phyloP scores from a whole-genome alignment of 2,329 filamentous ascomycete genomes.

The Arthroderma sp. region DNA sequence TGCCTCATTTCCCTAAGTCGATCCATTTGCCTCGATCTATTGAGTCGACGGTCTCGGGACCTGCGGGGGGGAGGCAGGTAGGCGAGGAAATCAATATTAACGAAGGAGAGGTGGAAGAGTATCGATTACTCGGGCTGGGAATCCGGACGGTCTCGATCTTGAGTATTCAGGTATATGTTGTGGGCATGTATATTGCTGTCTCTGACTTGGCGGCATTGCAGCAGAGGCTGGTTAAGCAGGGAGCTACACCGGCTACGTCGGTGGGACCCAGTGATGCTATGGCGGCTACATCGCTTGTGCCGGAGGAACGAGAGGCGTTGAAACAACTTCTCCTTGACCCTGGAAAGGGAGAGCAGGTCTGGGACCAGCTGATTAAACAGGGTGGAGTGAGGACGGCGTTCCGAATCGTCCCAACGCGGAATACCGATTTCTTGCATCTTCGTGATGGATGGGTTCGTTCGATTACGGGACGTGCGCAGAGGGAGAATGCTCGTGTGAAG shows the following conservation, averaged over 20 bases:
- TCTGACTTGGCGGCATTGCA: conserved; percentile 72
- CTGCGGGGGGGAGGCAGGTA: conserved; percentile 22
- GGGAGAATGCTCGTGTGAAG: conserved; percentile 36
- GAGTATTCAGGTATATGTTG: conserved; percentile 82
- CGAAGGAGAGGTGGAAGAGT: conserved; percentile 47
- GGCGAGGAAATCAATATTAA: conserved; percentile 24
- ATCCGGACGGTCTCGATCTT: conserved; percentile 84
- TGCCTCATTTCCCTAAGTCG: conserved; percentile 64
- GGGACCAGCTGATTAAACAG: conserved; percentile 56
- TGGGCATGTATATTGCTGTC: conserved; percentile 81
- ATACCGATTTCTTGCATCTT: conserved; percentile 87
- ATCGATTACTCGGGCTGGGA: conserved; percentile 77
- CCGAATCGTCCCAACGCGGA: conserved; percentile 76
- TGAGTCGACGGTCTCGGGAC: conserved; percentile 19
- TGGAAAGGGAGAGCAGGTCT: conserved; percentile 54
- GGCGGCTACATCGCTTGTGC: conserved; percentile 67
- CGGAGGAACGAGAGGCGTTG: conserved; percentile 65
- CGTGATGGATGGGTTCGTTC: conserved; percentile 83
- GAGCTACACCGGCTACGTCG: conserved; percentile 31
- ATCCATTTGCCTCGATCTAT: conserved; percentile 46
- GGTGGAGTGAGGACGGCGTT: conserved; percentile 62
- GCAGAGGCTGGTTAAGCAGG: conserved; percentile 57
- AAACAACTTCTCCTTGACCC: conserved; percentile 57
- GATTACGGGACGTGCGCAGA: conserved; percentile 59
- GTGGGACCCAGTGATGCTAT: conserved; percentile 28